A percentile compares a stretch with the other conserved stretches of the same genome.
These are phyloP conservation scores for Alternaria viburni DNA, from an alignment of 2,329 filamentous ascomycete genomes.

Conservation along the genomic window DNA sequence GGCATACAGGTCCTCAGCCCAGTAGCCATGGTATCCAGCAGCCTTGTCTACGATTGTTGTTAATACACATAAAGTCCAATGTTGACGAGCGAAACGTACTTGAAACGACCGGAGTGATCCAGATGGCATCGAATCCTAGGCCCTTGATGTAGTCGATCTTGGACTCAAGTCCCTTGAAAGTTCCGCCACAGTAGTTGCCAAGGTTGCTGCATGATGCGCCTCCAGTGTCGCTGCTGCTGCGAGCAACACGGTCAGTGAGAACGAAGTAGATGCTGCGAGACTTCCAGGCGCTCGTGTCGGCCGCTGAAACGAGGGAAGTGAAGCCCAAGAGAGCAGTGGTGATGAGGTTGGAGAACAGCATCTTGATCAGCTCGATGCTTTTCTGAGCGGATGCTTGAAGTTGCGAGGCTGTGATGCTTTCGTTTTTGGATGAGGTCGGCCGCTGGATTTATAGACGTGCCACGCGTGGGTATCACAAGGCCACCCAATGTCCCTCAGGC, in stretches of 20 bases:
- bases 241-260: slow-evolving; percentile 46
- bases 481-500: neutral
- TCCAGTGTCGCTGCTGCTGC: slow-evolving; percentile 41
- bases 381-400: neutral
- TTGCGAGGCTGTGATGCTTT: slow-evolving; percentile 2
- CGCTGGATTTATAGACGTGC: slow-evolving; percentile 10
- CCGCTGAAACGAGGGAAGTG: slow-evolving; percentile 29
- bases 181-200: slow-evolving; percentile 58
- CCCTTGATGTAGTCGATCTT: slow-evolving; percentile 59
- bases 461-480: neutral
- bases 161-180: slow-evolving; percentile 57
- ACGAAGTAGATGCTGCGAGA: slow-evolving; percentile 47
- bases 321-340: slow-evolving; percentile 17
- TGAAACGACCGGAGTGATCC: slow-evolving; percentile 52
- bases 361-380: slow-evolving; percentile 9
- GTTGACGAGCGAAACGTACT: slow-evolving; percentile 26
- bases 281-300: slow-evolving; percentile 45
- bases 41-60: slow-evolving; percentile 39
- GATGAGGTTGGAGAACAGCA: slow-evolving; percentile 24
- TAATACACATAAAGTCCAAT: neutral
- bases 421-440: neutral
- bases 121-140: slow-evolving; percentile 58
- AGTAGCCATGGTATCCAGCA: slow-evolving; percentile 60
- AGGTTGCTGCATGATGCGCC: slow-evolving; percentile 39
- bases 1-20: slow-evolving; percentile 55